A percentile compares a stretch with the other conserved stretches of the same genome.
Evolutionary conservation across 2,329 filamentous ascomycete genomes (phyloP).

Genomic region (Phialemonium atrogriseum): DNA sequence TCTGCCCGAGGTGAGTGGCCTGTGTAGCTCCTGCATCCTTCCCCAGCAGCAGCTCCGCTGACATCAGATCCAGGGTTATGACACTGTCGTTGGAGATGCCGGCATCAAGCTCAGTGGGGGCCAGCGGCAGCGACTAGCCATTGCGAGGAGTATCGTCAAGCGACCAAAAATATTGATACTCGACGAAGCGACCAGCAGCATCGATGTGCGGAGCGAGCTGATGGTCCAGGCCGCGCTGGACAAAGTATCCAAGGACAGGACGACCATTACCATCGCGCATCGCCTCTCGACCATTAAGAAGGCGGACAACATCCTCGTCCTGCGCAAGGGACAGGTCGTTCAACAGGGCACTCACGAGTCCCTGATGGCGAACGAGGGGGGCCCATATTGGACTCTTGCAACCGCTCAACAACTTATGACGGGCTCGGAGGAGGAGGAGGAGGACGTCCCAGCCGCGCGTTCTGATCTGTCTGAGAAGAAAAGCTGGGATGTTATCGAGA

Average conservation of each 20-base stretch:
- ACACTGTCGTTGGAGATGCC: slow-evolving; percentile 68
- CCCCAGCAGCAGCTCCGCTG: slow-evolving; percentile 4
- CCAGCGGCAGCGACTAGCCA: slow-evolving; percentile 74
- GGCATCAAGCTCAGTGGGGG: slow-evolving; percentile 69
- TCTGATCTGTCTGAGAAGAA: slow-evolving; percentile 25
- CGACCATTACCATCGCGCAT: slow-evolving; percentile 53
- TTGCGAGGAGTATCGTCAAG: slow-evolving; percentile 20
- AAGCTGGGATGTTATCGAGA: slow-evolving; percentile 25
- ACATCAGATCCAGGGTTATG: slow-evolving; percentile 45
- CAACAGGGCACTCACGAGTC: slow-evolving; percentile 69
- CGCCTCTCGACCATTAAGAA: slow-evolving; percentile 64
- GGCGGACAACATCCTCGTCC: slow-evolving; percentile 69
- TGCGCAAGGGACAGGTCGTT: slow-evolving; percentile 59
- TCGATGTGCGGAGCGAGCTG: slow-evolving; percentile 39
- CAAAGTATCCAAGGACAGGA: slow-evolving; percentile 17
- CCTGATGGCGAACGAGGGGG: slow-evolving; percentile 49
- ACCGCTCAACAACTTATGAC: slow-evolving; percentile 49
- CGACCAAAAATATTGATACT: slow-evolving; percentile 19
- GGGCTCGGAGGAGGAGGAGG: slow-evolving; percentile 24
- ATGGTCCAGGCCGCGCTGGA: slow-evolving; percentile 20
- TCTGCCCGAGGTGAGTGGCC: slow-evolving; percentile 41
- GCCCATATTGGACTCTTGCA: slow-evolving; percentile 60
- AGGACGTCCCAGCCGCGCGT: slow-evolving; percentile 21
- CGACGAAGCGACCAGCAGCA: slow-evolving; percentile 27
- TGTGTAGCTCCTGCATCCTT: background rate